These are phyloP conservation scores for Ophiocordyceps robertsii DNA, from an alignment of 2,329 filamentous ascomycete species.

Conservation along the genomic window DNA sequence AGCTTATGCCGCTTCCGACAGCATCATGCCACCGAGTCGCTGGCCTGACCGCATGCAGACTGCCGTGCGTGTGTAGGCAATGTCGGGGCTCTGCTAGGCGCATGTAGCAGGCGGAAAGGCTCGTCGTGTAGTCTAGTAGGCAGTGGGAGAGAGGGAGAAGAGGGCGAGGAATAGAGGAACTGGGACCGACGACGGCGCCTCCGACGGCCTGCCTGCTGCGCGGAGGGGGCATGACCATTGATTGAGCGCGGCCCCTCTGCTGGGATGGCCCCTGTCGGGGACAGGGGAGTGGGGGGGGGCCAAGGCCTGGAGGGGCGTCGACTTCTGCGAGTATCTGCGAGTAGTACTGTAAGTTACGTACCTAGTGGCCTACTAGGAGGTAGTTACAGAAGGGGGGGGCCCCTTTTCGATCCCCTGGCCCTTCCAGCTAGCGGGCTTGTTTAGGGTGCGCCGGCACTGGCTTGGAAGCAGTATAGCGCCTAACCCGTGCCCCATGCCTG, in stretches of 20 bases:
- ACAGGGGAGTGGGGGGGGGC: not conserved
- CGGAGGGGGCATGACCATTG: not conserved
- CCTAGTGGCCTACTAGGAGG: no score
- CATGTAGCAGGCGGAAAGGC: no score
- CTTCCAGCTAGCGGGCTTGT: no score
- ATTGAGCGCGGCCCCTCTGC: not conserved
- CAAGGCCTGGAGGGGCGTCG: not conserved
- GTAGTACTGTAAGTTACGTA: no score
- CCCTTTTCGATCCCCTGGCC: no score
- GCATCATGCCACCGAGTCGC: not conserved
- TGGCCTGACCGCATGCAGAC: not conserved
- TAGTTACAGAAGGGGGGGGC: no score
- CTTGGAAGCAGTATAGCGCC: no score
- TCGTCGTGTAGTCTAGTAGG: no score
- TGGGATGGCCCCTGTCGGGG: not conserved
- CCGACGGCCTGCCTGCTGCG: not conserved
- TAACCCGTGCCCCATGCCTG: no score
- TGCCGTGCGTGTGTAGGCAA: no score
- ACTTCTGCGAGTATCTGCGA: not conserved
- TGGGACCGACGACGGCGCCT: not conserved
- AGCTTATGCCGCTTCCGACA: not conserved
- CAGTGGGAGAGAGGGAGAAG: not conserved
- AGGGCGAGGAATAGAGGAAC: not conserved
- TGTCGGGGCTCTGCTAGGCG: no score
- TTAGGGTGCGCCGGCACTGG: no score